phyloP scores from a whole-genome alignment of 106 monocot genomes.

The Dendrobium nobile region DNA sequence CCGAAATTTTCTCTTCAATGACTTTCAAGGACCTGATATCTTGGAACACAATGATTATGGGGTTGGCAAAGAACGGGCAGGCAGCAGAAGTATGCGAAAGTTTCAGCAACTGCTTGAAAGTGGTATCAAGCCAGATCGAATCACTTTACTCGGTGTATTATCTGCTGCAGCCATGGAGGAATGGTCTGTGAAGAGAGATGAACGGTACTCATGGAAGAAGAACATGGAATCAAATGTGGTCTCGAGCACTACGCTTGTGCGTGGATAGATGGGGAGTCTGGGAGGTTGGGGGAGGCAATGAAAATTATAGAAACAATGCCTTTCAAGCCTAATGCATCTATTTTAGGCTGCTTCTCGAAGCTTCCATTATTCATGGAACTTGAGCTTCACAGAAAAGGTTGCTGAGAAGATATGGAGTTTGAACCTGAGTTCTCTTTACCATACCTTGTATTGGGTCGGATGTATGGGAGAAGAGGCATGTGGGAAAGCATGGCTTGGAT shows the following conservation, averaged over 20 bases:
- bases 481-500: constrained; percentile 72
- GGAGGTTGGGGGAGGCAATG: constrained; percentile 42
- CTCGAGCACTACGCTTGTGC: constrained; percentile 48
- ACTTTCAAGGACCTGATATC: constrained; percentile 39
- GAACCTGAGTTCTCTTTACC: constrained; percentile 27
- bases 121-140: constrained; percentile 46
- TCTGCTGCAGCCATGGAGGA: constrained; percentile 48
- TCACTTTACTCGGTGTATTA: constrained; percentile 56
- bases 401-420: constrained; percentile 43
- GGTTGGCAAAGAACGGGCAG: constrained; percentile 51
- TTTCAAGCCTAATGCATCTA: constrained; percentile 12
- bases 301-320: constrained; percentile 35
- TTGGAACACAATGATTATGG: constrained; percentile 67
- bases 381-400: constrained; percentile 30
- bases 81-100: constrained; percentile 31
- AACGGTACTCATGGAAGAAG: constrained; percentile 45
- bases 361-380: constrained; percentile 29
- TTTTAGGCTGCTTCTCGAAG: constrained; percentile 49
- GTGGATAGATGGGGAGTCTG: constrained; percentile 55
- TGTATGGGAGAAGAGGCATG: constrained; percentile 41
- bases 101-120: constrained; percentile 31
- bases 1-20: constrained; percentile 39
- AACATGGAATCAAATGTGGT: constrained; percentile 26
- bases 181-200: constrained; percentile 31
- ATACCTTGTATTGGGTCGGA: constrained; percentile 36